These are phyloP conservation scores for Vanrija humicola DNA, from an alignment of 1,284 basidiomycete species.

Conservation along the genomic window DNA sequence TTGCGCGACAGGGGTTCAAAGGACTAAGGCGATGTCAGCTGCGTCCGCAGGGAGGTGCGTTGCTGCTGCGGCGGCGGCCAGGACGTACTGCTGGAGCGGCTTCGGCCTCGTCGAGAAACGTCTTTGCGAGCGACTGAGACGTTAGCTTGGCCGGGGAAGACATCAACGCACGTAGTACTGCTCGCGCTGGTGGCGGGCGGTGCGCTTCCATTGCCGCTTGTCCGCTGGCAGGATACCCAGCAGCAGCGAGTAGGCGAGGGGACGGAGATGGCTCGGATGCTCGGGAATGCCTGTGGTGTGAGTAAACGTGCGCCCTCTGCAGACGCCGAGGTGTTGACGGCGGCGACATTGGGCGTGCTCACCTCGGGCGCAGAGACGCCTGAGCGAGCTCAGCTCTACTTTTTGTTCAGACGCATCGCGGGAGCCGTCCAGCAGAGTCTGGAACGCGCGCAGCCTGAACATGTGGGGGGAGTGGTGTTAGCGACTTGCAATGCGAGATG, in stretches of 20 bases:
- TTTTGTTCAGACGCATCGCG: constrained; percentile 24
- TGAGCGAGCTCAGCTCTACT: constrained; percentile 36
- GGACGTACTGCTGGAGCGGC: constrained; percentile 19
- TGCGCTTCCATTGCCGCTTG: constrained; percentile 38
- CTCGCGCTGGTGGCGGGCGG: constrained; percentile 18
- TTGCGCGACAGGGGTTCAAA: constrained; percentile 22
- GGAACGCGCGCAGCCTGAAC: constrained; percentile 41
- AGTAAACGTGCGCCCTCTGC: neutral
- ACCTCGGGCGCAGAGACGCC: constrained; percentile 42
- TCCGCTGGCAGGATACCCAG: constrained; percentile 35
- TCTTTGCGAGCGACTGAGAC: constrained; percentile 23
- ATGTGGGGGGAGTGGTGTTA: no score
- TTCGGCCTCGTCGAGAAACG: constrained; percentile 31
- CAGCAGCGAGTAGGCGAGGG: constrained; percentile 42
- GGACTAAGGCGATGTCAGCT: constrained; percentile 14
- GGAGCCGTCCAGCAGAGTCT: constrained; percentile 40
- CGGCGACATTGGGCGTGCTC: neutral
- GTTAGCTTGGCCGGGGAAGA: constrained; percentile 4
- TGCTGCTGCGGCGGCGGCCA: neutral
- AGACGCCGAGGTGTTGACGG: neutral
- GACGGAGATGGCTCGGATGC: constrained; percentile 42
- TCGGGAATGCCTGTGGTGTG: constrained; percentile 42
- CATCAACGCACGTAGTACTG: constrained; percentile 36
- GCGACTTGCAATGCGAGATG: no score
- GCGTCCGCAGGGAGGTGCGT: neutral